A percentile compares a stretch with the other conserved stretches of the same genome.
These are phyloP conservation scores for Santalum album DNA, from an alignment of 164 flowering plant genomes.

Conservation along the genomic window DNA sequence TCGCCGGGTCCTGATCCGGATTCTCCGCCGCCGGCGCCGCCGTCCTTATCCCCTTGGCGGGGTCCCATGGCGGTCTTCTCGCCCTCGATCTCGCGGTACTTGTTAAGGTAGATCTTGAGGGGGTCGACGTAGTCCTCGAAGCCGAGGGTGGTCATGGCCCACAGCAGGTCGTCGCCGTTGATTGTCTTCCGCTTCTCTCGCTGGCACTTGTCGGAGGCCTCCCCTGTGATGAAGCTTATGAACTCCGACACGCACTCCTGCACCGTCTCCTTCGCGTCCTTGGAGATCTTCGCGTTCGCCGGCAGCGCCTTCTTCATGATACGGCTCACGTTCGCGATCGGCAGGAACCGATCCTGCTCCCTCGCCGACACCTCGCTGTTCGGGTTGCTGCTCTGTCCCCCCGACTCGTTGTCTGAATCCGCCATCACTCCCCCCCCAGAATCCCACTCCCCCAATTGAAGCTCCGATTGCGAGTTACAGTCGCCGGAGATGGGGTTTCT, in stretches of 20 bases:
- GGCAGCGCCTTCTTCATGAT: constrained; percentile 52
- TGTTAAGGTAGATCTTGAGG: constrained; percentile 31
- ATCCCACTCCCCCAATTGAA: too few relatives aligned
- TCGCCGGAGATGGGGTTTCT: background rate
- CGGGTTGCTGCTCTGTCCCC: constrained; percentile 13
- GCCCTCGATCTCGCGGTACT: constrained; percentile 45
- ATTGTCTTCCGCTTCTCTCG: constrained; percentile 45
- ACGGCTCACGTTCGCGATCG: constrained; percentile 47
- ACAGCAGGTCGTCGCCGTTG: constrained; percentile 41
- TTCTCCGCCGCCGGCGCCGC: constrained; percentile 5
- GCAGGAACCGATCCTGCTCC: constrained; percentile 44
- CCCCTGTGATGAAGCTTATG: constrained; percentile 53
- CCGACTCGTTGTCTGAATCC: constrained; percentile 36
- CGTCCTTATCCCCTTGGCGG: constrained; percentile 18
- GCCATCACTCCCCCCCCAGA: too few relatives aligned
- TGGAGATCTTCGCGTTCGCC: constrained; percentile 52
- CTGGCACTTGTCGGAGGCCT: constrained; percentile 56
- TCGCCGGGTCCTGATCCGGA: too few relatives aligned
- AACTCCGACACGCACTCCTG: constrained; percentile 62
- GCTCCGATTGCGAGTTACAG: background rate
- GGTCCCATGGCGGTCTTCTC: constrained; percentile 19
- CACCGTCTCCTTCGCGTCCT: constrained; percentile 55
- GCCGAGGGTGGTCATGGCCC: constrained; percentile 45
- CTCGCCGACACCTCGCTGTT: constrained; percentile 17
- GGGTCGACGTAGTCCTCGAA: constrained; percentile 49